These are phyloP conservation scores for Rhizopogon hawkerae DNA, from an alignment of 1,284 basidiomycete genomes.

Conservation along the genomic window DNA sequence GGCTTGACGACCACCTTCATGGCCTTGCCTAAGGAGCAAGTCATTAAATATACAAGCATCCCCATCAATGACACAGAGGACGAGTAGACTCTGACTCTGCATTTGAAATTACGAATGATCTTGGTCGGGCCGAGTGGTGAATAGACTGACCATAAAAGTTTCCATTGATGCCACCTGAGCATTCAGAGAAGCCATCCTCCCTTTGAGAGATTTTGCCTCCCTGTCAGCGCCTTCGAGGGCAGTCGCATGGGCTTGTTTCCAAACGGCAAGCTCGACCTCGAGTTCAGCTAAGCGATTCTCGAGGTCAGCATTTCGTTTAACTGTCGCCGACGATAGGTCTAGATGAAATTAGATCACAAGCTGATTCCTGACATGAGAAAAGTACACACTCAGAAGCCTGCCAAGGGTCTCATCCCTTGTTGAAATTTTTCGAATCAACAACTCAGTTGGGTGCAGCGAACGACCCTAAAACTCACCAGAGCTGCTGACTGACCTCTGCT, in stretches of 20 bases:
- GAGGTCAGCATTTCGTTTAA: constrained; percentile 55
- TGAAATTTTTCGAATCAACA: constrained; percentile 21
- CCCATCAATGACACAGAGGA: constrained; percentile 67
- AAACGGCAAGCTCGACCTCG: constrained; percentile 57
- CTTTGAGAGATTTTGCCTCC: constrained; percentile 53
- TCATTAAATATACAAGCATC: constrained; percentile 59
- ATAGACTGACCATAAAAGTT: constrained; percentile 41
- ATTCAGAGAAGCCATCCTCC: constrained; percentile 52
- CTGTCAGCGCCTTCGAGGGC: constrained; percentile 51
- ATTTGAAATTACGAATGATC: constrained; percentile 6
- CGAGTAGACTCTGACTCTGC: constrained; percentile 54
- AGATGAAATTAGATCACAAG: constrained; percentile 9
- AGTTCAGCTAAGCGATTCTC: constrained; percentile 56
- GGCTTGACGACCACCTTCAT: constrained; percentile 57
- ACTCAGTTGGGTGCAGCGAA: constrained; percentile 6
- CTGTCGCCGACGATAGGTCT: constrained; percentile 57
- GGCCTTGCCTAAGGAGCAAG: constrained; percentile 50
- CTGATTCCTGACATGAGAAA: constrained; percentile 2
- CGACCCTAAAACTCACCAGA: constrained; percentile 39
- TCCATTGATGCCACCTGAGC: constrained; percentile 50
- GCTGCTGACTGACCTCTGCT: constrained; percentile 49
- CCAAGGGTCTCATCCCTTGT: constrained; percentile 57
- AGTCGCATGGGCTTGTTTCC: constrained; percentile 60
- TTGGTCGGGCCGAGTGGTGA: neutral
- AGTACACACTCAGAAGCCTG: constrained; percentile 45